A percentile compares a stretch with the other conserved stretches of the same genome.
These are phyloP conservation scores for Perkinsus olseni DNA, from an alignment of 169 alveolate genomes.

Conservation along the genomic window DNA sequence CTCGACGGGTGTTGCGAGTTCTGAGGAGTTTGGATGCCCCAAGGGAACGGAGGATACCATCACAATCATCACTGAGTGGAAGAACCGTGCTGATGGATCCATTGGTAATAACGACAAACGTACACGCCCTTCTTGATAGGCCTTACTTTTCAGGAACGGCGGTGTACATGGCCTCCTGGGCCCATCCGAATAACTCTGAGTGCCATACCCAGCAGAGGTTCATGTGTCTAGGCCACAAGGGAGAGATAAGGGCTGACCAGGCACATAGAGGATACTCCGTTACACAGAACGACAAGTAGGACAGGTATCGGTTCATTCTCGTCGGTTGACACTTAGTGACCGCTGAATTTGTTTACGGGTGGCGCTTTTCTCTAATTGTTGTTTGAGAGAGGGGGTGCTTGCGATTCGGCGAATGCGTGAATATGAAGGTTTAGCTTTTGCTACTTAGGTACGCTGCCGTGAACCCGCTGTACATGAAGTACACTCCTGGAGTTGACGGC, in stretches of 20 bases:
- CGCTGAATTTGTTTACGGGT: too few relatives aligned
- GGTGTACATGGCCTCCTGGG: conserved; percentile 11
- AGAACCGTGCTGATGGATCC: neutral
- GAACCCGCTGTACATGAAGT: conserved; percentile 7
- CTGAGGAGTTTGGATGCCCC: neutral
- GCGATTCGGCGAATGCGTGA: too few relatives aligned
- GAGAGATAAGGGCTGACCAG: conserved; percentile 11
- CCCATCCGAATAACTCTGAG: conserved; percentile 3
- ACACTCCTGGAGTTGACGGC: neutral
- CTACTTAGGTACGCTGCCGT: neutral
- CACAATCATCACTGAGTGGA: conserved; percentile 9
- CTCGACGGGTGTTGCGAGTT: neutral
- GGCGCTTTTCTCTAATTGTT: too few relatives aligned
- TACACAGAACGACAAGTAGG: neutral
- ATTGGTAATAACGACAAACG: neutral
- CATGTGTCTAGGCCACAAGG: neutral
- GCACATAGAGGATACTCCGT: neutral
- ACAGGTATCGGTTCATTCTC: neutral
- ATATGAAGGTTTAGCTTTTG: neutral
- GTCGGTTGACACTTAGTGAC: too few relatives aligned
- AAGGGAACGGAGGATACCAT: conserved; percentile 1
- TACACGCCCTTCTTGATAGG: neutral
- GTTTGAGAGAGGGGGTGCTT: too few relatives aligned
- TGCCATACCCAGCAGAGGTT: conserved; percentile 11
- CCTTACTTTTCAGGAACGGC: neutral